Conservation (phyloP, 768 basidiomycete genomes). For the Tulasnella sp. region DNA sequence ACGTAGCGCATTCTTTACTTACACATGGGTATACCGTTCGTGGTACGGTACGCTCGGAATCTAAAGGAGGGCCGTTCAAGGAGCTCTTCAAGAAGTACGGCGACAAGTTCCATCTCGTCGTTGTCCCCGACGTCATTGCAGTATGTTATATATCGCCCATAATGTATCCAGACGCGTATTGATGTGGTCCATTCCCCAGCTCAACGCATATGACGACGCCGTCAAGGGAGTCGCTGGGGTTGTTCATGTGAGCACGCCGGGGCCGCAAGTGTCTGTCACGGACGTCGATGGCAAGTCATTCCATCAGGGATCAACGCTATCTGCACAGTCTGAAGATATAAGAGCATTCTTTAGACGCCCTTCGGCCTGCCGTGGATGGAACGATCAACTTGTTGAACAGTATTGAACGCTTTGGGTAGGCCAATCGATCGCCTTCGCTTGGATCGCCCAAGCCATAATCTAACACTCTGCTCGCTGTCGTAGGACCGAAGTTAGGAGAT, state of each 20-base stretch:
- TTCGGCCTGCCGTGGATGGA: constrained; percentile 47
- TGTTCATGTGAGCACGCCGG: constrained; percentile 65
- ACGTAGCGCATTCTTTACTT: constrained; percentile 35
- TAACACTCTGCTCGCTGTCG: background rate
- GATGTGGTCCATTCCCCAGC: background rate
- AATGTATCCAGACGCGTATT: background rate
- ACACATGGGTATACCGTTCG: constrained; percentile 41
- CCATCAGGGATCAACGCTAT: too few species aligned
- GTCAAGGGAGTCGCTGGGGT: constrained; percentile 73
- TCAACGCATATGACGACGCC: constrained; percentile 70
- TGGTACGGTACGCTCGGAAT: constrained; percentile 43
- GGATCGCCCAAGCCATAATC: too few species aligned
- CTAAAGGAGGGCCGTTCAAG: constrained; percentile 44
- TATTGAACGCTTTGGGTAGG: constrained; percentile 37
- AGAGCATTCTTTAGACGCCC: constrained; percentile 35
- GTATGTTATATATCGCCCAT: constrained; percentile 32
- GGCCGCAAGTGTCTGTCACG: constrained; percentile 41
- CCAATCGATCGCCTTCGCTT: background rate
- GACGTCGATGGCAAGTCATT: constrained; percentile 30
- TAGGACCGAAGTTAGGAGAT: background rate
- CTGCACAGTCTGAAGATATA: background rate
- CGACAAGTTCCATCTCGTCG: constrained; percentile 39
- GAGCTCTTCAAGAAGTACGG: constrained; percentile 37
- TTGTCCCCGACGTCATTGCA: constrained; percentile 45
- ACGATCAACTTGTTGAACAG: constrained; percentile 41